phyloP scores from a whole-genome alignment of 371 early-diverging fungal genomes.

The Mortierella sp. region DNA sequence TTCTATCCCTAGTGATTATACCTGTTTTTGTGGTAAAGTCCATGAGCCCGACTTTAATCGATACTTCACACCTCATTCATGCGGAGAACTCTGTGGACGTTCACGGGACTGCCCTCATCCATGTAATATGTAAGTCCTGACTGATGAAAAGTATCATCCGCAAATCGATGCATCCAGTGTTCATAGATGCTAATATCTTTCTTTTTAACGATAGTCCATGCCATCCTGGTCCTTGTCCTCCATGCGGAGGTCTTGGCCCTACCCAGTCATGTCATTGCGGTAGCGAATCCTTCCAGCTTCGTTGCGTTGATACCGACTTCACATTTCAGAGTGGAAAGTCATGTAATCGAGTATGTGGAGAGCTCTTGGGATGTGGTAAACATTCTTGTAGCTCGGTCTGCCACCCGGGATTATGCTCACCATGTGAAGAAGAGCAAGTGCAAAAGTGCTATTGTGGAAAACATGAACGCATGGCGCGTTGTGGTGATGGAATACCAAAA shows the following conservation, averaged over 20 bases:
- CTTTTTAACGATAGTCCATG: constrained; percentile 69
- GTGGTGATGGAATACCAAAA: constrained; percentile 67
- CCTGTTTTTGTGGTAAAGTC: constrained; percentile 92
- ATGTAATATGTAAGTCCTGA: constrained; percentile 69
- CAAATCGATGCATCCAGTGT: background rate
- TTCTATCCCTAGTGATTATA: constrained; percentile 76
- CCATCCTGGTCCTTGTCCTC: constrained; percentile 96
- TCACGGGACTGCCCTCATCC: constrained; percentile 75
- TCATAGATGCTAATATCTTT: constrained; percentile 47
- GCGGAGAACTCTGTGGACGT: constrained; percentile 82
- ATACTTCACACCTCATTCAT: constrained; percentile 86
- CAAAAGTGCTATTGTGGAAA: constrained; percentile 84
- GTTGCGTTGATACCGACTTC: constrained; percentile 81
- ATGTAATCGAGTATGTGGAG: constrained; percentile 77
- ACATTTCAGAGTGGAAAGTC: constrained; percentile 66
- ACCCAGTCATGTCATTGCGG: constrained; percentile 87
- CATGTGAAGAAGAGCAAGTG: constrained; percentile 67
- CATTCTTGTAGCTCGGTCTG: constrained; percentile 76
- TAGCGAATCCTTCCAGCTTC: constrained; percentile 67
- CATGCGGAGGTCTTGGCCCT: constrained; percentile 87
- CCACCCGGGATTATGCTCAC: constrained; percentile 78
- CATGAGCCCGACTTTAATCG: constrained; percentile 74
- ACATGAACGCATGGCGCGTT: constrained; percentile 65
- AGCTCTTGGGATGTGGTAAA: constrained; percentile 78
- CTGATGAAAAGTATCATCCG: background rate